Evolutionary conservation across 495 filamentous ascomycete species (phyloP).

Genomic region (Sphaerosporella brunnea): DNA sequence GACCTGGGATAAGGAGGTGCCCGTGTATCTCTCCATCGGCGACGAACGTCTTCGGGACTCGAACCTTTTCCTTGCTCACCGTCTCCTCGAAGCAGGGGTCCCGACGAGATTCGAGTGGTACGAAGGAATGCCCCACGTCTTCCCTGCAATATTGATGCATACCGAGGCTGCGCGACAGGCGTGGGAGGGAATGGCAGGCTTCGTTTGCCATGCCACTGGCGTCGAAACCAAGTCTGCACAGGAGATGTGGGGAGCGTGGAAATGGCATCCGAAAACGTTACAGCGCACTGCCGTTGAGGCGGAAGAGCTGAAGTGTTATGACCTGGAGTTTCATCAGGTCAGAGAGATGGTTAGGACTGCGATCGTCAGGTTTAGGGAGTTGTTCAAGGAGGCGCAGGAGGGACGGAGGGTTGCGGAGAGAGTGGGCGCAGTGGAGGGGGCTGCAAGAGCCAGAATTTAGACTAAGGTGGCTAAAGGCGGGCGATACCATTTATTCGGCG

Average conservation of each 20-base stretch:
- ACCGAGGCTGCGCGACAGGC: conserved; percentile 34
- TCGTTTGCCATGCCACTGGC: conserved; percentile 34
- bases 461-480: too few species aligned
- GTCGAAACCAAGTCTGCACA: too few species aligned
- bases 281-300: conserved; percentile 37
- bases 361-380: too few species aligned
- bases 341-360: too few species aligned
- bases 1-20: conserved; percentile 52
- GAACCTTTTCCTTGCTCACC: conserved; percentile 40
- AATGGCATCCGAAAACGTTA: conserved; percentile 38
- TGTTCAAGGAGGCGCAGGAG: too few species aligned
- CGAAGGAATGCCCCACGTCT: conserved; percentile 83
- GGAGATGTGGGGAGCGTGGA: conserved; percentile 27
- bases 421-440: too few species aligned
- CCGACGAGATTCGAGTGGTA: conserved; percentile 53
- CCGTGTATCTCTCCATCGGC: conserved; percentile 56
- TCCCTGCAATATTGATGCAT: conserved; percentile 45
- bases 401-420: too few species aligned
- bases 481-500: too few species aligned
- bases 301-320: conserved; percentile 35
- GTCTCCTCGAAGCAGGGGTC: conserved; percentile 43
- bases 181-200: conserved; percentile 39
- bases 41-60: conserved; percentile 70
- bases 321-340: conserved; percentile 34
- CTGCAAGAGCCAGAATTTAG: too few species aligned